Base-by-base conservation (phyloP, 352 stramenopile genomes). In the Pilasporangium apinafurcum region DNA sequence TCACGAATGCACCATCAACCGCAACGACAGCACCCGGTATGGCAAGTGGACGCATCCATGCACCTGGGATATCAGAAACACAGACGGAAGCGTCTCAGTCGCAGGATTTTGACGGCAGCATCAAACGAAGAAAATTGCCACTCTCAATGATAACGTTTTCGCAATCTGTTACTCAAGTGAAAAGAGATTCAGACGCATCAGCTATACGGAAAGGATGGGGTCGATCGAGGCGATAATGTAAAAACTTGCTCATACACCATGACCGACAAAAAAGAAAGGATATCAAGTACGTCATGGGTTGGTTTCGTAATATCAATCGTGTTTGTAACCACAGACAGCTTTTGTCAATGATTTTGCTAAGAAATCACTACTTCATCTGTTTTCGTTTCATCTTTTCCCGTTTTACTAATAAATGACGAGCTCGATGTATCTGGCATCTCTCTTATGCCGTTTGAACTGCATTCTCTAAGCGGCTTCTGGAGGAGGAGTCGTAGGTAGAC, bases 401-500 rank as follows among this genome's bases (percentile, higher is more conserved):
- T 28, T 5, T 4, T 13, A 13, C 12, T 3, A 21, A 8, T 25
- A 5, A 22, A 12, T 13, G 12, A 48, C 8, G 8, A n/a, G n/a
- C n/a, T n/a, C n/a, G n/a, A n/a, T n/a, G n/a, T n/a, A n/a, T n/a
- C n/a, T 10, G n/a, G 32, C 16, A 42, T 1, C 10, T 30, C 5
- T 16, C 18, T 55, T 49, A 57, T 16, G 16, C 14, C 8, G 20
- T 37, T 37, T 24, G 16, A 24, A 16, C 43, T 53, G 30, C 4
- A 18, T 42, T 10, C 17, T 34, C 9, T 83, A 60, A 20, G 72
- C 41, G 29, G 74, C 49, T 42, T 87, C 70, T 26, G 67, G 65
- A 6, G 75, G 78, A 17, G 78, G 81, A 14, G 81, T 93, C 47
- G 83, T 73, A 3, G 81, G 81, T 10, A 93, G 59, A 51, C 68